phyloP scores from a whole-genome alignment of 176 grass and related monocot species.

The Aegilops bicornis region DNA sequence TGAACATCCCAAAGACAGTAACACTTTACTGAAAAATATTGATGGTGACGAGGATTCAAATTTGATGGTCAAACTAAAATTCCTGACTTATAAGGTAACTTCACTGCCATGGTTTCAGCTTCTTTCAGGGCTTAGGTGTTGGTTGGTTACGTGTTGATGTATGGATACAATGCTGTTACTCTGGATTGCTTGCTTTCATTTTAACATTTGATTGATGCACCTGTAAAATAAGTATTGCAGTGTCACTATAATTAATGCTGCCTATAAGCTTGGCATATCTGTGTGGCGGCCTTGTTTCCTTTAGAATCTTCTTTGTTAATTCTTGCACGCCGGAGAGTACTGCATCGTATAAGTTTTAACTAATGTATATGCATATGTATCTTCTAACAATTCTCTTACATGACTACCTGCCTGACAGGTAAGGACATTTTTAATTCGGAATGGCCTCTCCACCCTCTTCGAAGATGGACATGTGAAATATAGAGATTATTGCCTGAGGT shows the following conservation, averaged over 20 bases:
- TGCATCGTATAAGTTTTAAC: background rate
- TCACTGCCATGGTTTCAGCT: slow-evolving; percentile 12
- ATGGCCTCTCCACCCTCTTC: slow-evolving; percentile 59
- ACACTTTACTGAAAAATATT: slow-evolving; percentile 52
- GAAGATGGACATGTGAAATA: slow-evolving; percentile 66
- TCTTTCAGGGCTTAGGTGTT: background rate
- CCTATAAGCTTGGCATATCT: background rate
- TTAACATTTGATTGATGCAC: background rate
- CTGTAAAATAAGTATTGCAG: background rate
- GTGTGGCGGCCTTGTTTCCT: background rate
- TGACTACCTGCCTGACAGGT: background rate
- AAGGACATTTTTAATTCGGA: background rate
- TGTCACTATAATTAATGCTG: background rate
- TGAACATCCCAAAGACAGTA: slow-evolving; percentile 53
- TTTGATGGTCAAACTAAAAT: slow-evolving; percentile 97
- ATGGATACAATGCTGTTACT: background rate
- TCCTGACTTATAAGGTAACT: slow-evolving; percentile 89
- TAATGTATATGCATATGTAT: background rate
- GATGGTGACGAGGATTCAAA: slow-evolving; percentile 70
- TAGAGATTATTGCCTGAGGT: slow-evolving; percentile 82
- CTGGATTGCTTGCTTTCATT: background rate
- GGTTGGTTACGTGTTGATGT: no score
- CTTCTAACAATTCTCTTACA: background rate
- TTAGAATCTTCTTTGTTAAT: background rate
- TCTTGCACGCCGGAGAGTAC: background rate